phyloP scores from a whole-genome alignment of 371 early-diverging fungal genomes.

The Basidiobolus meristosporus region DNA sequence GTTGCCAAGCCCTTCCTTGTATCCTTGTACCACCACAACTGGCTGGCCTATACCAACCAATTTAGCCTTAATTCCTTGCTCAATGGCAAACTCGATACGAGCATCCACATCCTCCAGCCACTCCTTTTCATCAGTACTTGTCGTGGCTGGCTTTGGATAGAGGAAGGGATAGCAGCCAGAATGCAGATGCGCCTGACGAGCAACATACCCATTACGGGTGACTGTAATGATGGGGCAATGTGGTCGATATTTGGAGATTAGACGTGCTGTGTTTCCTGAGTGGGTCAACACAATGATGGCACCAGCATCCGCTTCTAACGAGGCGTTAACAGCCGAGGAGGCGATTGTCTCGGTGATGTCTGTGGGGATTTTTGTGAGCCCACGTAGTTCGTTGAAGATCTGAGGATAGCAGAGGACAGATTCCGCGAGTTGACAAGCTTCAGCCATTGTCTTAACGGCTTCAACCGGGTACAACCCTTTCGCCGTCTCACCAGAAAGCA shows the following conservation, averaged over 20 bases:
- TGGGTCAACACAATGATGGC: too few species aligned
- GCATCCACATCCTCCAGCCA: slow-evolving; percentile 70
- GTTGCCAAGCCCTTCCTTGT: slow-evolving; percentile 63
- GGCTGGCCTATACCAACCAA: slow-evolving; percentile 41
- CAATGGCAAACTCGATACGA: slow-evolving; percentile 55
- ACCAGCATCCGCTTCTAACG: too few species aligned
- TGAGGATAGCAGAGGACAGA: slow-evolving; percentile 56
- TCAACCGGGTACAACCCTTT: slow-evolving; percentile 72
- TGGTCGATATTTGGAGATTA: slow-evolving; percentile 91
- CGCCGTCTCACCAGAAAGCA: slow-evolving; percentile 98
- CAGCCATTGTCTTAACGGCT: slow-evolving; percentile 56
- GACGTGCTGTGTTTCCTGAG: slow-evolving; percentile 70
- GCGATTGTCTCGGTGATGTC: slow-evolving; percentile 85
- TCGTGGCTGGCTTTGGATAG: slow-evolving; percentile 50
- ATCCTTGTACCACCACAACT: slow-evolving; percentile 68
- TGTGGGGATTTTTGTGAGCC: slow-evolving; percentile 49
- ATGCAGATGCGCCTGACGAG: slow-evolving; percentile 70
- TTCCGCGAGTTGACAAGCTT: slow-evolving; percentile 56
- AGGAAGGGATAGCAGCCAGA: slow-evolving; percentile 85
- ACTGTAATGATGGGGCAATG: slow-evolving; percentile 79
- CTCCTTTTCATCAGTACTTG: slow-evolving; percentile 14
- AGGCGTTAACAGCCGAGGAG: slow-evolving; percentile 76
- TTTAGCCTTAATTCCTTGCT: slow-evolving; percentile 22
- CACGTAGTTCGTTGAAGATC: slow-evolving; percentile 60
- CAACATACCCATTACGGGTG: slow-evolving; percentile 65